Percentiles rank a stretch among this genome's conserved stretches.
These are phyloP conservation scores for Solidago caesia DNA, from an alignment of 129 eudicot species.

Conservation along the genomic window DNA sequence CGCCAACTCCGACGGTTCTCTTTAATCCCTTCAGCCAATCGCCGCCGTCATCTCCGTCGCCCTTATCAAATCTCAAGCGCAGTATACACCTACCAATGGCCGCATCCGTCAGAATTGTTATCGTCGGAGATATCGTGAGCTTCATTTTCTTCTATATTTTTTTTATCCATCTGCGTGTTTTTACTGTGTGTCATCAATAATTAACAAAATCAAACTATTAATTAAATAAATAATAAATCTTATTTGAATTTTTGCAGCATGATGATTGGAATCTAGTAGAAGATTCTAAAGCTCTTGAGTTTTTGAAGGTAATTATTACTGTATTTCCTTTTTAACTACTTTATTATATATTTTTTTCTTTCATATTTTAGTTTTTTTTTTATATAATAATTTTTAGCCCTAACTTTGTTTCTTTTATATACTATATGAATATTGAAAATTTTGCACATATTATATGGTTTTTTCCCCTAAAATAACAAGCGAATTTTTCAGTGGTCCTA, in stretches of 20 bases:
- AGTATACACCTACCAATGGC: conserved; percentile 52
- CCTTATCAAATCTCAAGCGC: conserved; percentile 21
- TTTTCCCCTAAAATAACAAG: too few relatives aligned
- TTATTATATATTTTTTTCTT: neutral
- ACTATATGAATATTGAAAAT: too few relatives aligned
- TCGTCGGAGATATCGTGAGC: conserved; percentile 89
- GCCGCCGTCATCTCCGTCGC: conserved; percentile 15
- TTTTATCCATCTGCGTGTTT: conserved; percentile 3
- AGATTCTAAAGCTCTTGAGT: conserved; percentile 75
- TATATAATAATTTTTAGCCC: neutral
- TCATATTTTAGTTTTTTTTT: neutral
- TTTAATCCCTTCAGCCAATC: conserved; percentile 17
- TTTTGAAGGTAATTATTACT: conserved; percentile 48
- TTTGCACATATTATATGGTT: too few relatives aligned
- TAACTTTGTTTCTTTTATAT: neutral
- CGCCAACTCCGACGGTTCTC: conserved; percentile 32
- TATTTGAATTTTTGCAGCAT: conserved; percentile 56
- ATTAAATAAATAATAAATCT: neutral
- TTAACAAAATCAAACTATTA: neutral
- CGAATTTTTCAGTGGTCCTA: too few relatives aligned
- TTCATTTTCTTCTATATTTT: neutral
- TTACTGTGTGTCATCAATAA: neutral
- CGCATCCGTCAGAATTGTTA: conserved; percentile 63
- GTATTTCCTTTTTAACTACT: neutral
- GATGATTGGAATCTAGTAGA: conserved; percentile 75